Evolutionary conservation across 805 yeast species (phyloP).

Genomic region (Cyberlindnera amylophila): DNA sequence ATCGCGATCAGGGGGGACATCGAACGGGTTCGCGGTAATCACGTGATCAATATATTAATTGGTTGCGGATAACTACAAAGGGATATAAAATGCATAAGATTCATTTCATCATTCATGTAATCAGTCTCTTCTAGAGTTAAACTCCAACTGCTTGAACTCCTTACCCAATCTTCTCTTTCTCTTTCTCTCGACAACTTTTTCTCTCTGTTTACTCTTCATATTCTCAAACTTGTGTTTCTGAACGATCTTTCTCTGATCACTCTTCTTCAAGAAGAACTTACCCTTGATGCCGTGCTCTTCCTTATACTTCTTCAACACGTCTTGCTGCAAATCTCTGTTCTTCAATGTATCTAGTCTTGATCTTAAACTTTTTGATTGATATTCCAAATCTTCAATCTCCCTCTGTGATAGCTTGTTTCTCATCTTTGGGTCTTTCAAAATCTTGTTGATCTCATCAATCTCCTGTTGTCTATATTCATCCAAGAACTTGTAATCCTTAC

Average conservation of each 20-base stretch:
- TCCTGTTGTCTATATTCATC: slow-evolving; percentile 83
- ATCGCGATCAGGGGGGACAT: too few species aligned
- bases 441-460: slow-evolving; percentile 51
- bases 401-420: slow-evolving; percentile 35
- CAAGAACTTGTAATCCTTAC: slow-evolving; percentile 79
- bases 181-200: slow-evolving; percentile 82
- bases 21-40: too few species aligned
- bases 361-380: slow-evolving; percentile 56
- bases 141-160: slow-evolving; percentile 58
- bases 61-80: too few species aligned
- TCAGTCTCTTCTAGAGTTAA: slow-evolving; percentile 24
- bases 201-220: slow-evolving; percentile 69
- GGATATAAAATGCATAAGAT: too few species aligned
- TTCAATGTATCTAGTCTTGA: slow-evolving; percentile 66
- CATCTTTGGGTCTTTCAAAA: slow-evolving; percentile 52
- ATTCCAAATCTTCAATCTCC: slow-evolving; percentile 52
- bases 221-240: slow-evolving; percentile 75
- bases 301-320: slow-evolving; percentile 57
- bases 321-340: slow-evolving; percentile 69
- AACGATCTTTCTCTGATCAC: slow-evolving; percentile 68
- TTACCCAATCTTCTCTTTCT: slow-evolving; percentile 80
- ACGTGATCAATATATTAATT: too few species aligned
- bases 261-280: slow-evolving; percentile 57
- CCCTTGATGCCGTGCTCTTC: slow-evolving; percentile 47
- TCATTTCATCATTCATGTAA: not conserved